Evolutionary conservation across 805 yeast genomes (phyloP).

Genomic region (Teunomyces gatunensis): DNA sequence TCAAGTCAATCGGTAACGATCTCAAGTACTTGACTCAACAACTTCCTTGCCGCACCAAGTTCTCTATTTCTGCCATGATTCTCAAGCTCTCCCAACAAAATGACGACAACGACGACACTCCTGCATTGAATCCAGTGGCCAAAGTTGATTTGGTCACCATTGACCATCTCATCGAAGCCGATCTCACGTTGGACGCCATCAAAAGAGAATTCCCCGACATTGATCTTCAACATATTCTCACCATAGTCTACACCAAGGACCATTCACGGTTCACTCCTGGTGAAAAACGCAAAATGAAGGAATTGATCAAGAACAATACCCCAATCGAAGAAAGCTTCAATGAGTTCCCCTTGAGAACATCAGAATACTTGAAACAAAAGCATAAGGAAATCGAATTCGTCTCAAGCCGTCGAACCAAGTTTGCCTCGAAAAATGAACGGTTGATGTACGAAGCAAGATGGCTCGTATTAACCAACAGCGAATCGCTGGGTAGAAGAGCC

Average conservation of each 20-base stretch:
- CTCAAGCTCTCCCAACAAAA: background rate
- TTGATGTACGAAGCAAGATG: slow-evolving; percentile 41
- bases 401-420: slow-evolving; percentile 25
- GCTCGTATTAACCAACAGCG: slow-evolving; percentile 23
- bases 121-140: background rate
- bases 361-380: slow-evolving; percentile 18
- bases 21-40: background rate
- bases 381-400: slow-evolving; percentile 23
- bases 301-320: slow-evolving; percentile 11
- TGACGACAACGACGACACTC: background rate
- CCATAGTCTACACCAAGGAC: background rate
- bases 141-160: background rate
- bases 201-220: background rate
- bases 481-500: background rate
- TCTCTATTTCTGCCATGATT: slow-evolving; percentile 1
- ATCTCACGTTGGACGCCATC: slow-evolving; percentile 3
- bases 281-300: slow-evolving; percentile 21
- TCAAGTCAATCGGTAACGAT: background rate
- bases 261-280: slow-evolving; percentile 17
- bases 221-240: slow-evolving; percentile 7
- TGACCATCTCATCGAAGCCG: slow-evolving; percentile 2
- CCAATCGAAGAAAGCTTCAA: slow-evolving; percentile 12
- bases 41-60: slow-evolving; percentile 3
- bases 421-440: slow-evolving; percentile 27
- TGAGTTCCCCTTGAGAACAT: slow-evolving; percentile 25